A percentile compares a stretch with the other conserved stretches of the same genome.
Conservation (phyloP, 2,329 filamentous ascomycete species). For the Epichloe gansuensis region DNA sequence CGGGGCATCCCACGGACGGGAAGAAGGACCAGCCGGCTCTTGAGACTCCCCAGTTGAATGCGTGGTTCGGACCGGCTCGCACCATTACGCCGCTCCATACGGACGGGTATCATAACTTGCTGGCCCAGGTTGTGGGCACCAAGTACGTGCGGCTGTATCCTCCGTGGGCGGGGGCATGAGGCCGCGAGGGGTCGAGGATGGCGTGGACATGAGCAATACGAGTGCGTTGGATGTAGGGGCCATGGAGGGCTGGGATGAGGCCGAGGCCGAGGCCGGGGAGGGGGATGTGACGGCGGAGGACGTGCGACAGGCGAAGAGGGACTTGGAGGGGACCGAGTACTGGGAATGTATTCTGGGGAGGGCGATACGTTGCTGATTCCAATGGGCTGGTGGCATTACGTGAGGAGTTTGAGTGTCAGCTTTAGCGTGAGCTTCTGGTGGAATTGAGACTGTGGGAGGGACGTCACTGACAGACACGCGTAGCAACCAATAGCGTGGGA, state of each 20-base stretch:
- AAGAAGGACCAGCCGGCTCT: constrained; percentile 27
- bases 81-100: constrained; percentile 92
- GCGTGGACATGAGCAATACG: constrained; percentile 89
- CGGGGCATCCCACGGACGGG: constrained; percentile 34
- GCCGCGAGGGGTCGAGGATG: constrained; percentile 50
- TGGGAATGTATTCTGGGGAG: constrained; percentile 66
- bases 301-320: constrained; percentile 25
- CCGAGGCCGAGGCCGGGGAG: constrained; percentile 19
- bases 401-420: constrained; percentile 71
- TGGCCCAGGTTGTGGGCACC: constrained; percentile 75
- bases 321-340: constrained; percentile 50
- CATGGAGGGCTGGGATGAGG: constrained; percentile 47
- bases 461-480: too few relatives aligned
- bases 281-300: constrained; percentile 13
- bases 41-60: constrained; percentile 62
- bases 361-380: constrained; percentile 87
- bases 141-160: constrained; percentile 90
- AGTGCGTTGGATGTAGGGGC: constrained; percentile 65
- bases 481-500: too few relatives aligned
- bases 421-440: constrained; percentile 98
- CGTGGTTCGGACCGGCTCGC: constrained; percentile 80
- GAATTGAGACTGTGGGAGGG: constrained; percentile 33
- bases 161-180: constrained; percentile 49
- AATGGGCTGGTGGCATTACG: constrained; percentile 97
- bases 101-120: constrained; percentile 86